Conservation (phyloP, 163 green algal genomes). For the Coccomyxa subellipsoidea region DNA sequence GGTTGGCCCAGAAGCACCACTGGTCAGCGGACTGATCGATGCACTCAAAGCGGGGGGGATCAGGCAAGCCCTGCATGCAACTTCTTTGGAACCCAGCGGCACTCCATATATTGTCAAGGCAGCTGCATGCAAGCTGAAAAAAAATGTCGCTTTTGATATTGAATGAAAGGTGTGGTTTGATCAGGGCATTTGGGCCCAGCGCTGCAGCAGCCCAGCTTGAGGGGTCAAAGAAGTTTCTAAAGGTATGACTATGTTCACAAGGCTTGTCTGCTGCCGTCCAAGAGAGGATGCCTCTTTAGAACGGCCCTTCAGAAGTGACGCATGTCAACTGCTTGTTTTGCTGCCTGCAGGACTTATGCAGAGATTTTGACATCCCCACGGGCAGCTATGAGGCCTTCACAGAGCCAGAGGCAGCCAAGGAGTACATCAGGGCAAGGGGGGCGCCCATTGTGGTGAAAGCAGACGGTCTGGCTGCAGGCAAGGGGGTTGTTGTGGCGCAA, state of each 20-base stretch:
- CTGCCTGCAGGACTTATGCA: slow-evolving; percentile 77
- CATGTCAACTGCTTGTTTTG: no score
- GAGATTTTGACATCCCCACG: slow-evolving; percentile 92
- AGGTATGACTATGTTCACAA: slow-evolving; percentile 65
- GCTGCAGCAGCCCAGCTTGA: slow-evolving; percentile 85
- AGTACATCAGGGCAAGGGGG: slow-evolving; percentile 68
- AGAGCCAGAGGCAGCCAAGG: slow-evolving; percentile 70
- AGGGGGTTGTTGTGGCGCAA: slow-evolving; percentile 87
- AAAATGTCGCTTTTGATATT: no score
- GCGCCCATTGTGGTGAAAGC: slow-evolving; percentile 93
- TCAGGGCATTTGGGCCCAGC: slow-evolving; percentile 82
- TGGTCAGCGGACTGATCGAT: slow-evolving; percentile 94
- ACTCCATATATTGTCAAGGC: no score
- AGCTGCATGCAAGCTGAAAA: neutral
- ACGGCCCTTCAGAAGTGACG: no score
- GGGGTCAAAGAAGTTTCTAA: slow-evolving; percentile 97
- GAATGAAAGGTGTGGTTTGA: neutral
- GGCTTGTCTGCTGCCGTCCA: no score
- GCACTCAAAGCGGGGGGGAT: slow-evolving; percentile 68
- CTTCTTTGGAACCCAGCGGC: no score
- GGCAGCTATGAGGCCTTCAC: slow-evolving; percentile 84
- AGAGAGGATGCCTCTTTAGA: no score
- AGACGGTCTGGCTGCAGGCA: slow-evolving; percentile 89
- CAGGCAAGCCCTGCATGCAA: slow-evolving; percentile 2
- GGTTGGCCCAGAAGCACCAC: slow-evolving; percentile 89